These are phyloP conservation scores for Naegleria fowleri DNA, from an alignment of 208 protist species.

Conservation along the genomic window DNA sequence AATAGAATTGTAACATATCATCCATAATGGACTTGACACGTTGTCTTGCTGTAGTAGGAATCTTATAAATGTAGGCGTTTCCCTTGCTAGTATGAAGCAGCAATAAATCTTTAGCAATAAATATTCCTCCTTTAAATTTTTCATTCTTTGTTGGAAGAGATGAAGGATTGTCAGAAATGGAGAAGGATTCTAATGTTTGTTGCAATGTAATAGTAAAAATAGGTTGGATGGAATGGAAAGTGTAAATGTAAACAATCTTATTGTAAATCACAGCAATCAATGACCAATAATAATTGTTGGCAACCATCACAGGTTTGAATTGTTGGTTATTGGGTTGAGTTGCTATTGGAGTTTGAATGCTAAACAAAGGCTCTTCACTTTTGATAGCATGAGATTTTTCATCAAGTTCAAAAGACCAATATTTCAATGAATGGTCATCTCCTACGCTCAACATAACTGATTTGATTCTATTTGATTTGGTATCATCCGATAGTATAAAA, in stretches of 20 bases:
- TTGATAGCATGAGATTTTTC: background rate
- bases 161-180: background rate
- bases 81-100: background rate
- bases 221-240: background rate
- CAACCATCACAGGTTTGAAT: background rate
- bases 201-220: background rate
- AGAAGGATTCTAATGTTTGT: background rate
- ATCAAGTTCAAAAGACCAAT: conserved; percentile 16
- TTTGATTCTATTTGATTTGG: background rate
- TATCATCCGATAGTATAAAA: background rate
- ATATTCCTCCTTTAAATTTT: conserved; percentile 12
- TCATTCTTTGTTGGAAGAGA: background rate
- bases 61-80: background rate
- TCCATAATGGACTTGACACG: background rate
- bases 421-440: background rate
- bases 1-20: background rate
- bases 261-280: background rate
- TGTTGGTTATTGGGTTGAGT: background rate
- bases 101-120: background rate
- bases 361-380: background rate
- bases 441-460: background rate
- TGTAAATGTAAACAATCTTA: background rate
- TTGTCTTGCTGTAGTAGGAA: background rate
- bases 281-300: background rate
- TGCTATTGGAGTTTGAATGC: background rate